A percentile compares a stretch with the other conserved stretches of the same genome.
These are phyloP conservation scores for Lichtheimia hyalospora DNA, from an alignment of 371 early-diverging fungal species.

Conservation along the genomic window DNA sequence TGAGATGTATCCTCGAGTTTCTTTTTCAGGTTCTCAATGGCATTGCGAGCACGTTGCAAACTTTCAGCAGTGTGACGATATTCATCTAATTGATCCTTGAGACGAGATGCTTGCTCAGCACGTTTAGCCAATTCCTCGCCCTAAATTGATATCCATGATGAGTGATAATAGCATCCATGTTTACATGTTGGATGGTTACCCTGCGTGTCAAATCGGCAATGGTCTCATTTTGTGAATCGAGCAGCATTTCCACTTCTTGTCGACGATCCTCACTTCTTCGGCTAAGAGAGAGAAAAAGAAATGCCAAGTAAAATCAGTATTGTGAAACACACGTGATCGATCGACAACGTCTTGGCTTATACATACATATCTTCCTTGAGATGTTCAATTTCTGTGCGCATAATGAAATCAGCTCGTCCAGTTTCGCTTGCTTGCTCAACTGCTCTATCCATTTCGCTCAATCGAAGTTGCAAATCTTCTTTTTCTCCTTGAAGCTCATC, in stretches of 20 bases:
- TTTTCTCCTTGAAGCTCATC: slow-evolving; percentile 68
- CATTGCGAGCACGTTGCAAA: slow-evolving; percentile 88
- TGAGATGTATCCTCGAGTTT: slow-evolving; percentile 88
- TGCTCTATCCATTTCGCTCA: slow-evolving; percentile 71
- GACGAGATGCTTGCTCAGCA: slow-evolving; percentile 66
- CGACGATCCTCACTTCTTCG: slow-evolving; percentile 78
- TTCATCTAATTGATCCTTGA: slow-evolving; percentile 90
- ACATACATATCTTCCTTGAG: slow-evolving; percentile 79
- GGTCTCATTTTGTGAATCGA: slow-evolving; percentile 55
- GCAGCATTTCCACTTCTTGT: slow-evolving; percentile 69
- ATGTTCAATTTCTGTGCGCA: slow-evolving; percentile 85
- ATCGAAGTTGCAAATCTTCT: slow-evolving; percentile 61
- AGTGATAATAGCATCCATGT: no score
- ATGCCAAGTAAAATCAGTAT: slow-evolving; percentile 13
- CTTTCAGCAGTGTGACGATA: slow-evolving; percentile 86
- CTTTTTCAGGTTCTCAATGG: slow-evolving; percentile 93
- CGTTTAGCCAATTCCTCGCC: slow-evolving; percentile 55
- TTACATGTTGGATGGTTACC: slow-evolving; percentile 41
- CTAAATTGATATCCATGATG: no score
- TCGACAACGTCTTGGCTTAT: no score
- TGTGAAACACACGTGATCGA: no score
- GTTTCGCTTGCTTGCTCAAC: slow-evolving; percentile 71
- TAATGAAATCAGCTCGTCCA: slow-evolving; percentile 81
- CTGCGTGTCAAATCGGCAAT: slow-evolving; percentile 70
- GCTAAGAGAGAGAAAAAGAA: slow-evolving; percentile 39